phyloP scores from a whole-genome alignment of 805 yeast genomes.

The Diddensiella caesifluorescens region DNA sequence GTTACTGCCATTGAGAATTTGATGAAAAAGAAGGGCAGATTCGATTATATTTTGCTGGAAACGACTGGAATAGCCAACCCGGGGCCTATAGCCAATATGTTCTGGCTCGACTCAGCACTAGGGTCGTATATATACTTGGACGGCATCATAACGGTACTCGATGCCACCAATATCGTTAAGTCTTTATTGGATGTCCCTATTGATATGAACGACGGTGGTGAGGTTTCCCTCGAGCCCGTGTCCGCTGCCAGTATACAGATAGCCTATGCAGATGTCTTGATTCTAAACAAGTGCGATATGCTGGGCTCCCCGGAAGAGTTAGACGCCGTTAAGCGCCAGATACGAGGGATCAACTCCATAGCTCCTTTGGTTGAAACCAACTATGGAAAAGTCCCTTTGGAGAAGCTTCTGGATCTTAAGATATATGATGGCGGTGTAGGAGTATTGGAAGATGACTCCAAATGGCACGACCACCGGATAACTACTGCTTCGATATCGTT shows the following conservation, averaged over 20 bases:
- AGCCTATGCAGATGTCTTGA: slow-evolving; percentile 78
- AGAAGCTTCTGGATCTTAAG: slow-evolving; percentile 65
- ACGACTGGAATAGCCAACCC: slow-evolving; percentile 98
- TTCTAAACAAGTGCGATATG: slow-evolving; percentile 74
- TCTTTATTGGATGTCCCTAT: slow-evolving; percentile 57
- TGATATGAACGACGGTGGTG: slow-evolving; percentile 27
- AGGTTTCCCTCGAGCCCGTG: slow-evolving; percentile 35
- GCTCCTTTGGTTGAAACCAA: slow-evolving; percentile 64
- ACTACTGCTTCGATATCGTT: slow-evolving; percentile 50
- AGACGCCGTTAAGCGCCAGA: slow-evolving; percentile 34
- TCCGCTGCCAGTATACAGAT: slow-evolving; percentile 88
- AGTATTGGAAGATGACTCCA: slow-evolving; percentile 14
- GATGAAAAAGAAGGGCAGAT: slow-evolving; percentile 62
- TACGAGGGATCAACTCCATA: slow-evolving; percentile 55
- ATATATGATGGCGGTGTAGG: slow-evolving; percentile 53
- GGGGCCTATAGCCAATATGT: slow-evolving; percentile 94
- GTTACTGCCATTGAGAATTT: slow-evolving; percentile 89
- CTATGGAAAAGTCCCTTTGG: slow-evolving; percentile 70
- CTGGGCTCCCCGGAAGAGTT: slow-evolving; percentile 28
- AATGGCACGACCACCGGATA: slow-evolving; percentile 34
- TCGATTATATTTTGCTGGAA: slow-evolving; percentile 88
- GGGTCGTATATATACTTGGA: slow-evolving; percentile 81
- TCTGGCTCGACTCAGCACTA: slow-evolving; percentile 92
- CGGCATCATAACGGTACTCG: slow-evolving; percentile 86
- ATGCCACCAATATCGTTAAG: slow-evolving; percentile 50